Evolutionary conservation across 306 rosid genomes (phyloP).

Genomic region (Cyclanthera cordifolia): DNA sequence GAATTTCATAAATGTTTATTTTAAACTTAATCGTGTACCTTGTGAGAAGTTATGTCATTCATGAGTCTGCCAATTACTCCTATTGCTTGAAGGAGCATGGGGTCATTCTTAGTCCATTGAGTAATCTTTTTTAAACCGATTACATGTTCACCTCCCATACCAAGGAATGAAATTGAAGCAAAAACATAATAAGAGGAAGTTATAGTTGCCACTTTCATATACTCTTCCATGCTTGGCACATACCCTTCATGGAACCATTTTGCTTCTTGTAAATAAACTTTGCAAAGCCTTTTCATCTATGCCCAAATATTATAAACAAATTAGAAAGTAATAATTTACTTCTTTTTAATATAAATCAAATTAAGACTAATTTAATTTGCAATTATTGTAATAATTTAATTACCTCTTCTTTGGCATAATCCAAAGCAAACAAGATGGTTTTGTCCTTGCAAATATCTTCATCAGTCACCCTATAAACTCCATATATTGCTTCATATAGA

Average conservation of each 20-base stretch:
- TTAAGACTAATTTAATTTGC: background rate
- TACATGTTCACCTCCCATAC: background rate
- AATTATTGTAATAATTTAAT: too few species aligned
- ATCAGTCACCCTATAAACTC: constrained; percentile 15
- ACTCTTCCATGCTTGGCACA: background rate
- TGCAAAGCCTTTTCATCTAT: background rate
- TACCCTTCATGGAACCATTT: background rate
- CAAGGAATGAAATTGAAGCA: background rate
- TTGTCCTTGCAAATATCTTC: constrained; percentile 7
- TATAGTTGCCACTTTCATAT: background rate
- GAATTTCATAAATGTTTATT: too few species aligned
- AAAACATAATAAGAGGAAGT: background rate
- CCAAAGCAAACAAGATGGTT: background rate
- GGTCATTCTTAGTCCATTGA: background rate
- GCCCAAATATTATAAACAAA: background rate
- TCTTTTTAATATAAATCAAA: background rate
- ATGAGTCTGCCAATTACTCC: background rate
- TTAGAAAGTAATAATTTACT: background rate
- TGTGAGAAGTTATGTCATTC: background rate
- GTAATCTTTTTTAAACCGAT: background rate
- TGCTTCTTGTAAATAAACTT: background rate
- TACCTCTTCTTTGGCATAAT: constrained; percentile 20
- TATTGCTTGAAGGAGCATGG: background rate
- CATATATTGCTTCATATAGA: background rate
- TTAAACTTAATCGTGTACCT: background rate